These are phyloP conservation scores for Albophoma yamanashiensis DNA, from an alignment of 2,329 filamentous ascomycete species.

Conservation along the genomic window DNA sequence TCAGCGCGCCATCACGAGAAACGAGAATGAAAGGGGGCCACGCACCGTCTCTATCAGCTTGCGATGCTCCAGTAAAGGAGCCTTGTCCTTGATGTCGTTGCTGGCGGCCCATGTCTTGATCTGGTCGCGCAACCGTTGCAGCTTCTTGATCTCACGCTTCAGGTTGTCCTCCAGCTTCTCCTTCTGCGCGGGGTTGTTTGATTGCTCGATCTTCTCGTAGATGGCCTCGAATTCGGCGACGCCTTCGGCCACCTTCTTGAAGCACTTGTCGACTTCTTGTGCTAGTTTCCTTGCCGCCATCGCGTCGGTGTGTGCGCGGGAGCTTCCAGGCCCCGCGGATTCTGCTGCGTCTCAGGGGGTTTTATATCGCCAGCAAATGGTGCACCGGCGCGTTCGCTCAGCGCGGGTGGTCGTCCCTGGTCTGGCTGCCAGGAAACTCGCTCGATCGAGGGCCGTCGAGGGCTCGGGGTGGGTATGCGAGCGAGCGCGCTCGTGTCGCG, in stretches of 20 bases:
- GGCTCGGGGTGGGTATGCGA: not conserved
- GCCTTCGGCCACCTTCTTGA: constrained; percentile 95
- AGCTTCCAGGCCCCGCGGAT: not conserved
- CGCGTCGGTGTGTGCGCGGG: constrained; percentile 19
- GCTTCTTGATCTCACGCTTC: constrained; percentile 99
- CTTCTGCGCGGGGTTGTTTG: constrained; percentile 87
- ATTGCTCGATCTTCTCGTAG: constrained; percentile 94
- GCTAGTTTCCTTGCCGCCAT: constrained; percentile 96
- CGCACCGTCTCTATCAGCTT: constrained; percentile 94
- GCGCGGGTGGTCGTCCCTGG: not conserved
- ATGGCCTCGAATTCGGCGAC: constrained; percentile 87
- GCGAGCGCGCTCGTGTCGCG: not conserved
- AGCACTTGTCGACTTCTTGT: constrained; percentile 98
- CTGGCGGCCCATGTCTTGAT: constrained; percentile 99
- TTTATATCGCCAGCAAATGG: not conserved
- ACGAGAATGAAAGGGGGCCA: constrained; percentile 10
- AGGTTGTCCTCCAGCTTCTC: constrained; percentile 97
- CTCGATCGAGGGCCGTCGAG: not conserved
- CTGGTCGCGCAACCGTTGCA: constrained; percentile 92
- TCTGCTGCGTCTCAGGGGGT: not conserved
- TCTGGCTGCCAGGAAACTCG: not conserved
- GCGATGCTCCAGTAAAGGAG: constrained; percentile 83
- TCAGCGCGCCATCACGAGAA: not conserved
- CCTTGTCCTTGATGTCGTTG: constrained; percentile 99
- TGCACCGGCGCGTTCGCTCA: not conserved